These are phyloP conservation scores for Syncephalis plumigaleata DNA, from an alignment of 371 early-diverging fungal genomes.

Conservation along the genomic window DNA sequence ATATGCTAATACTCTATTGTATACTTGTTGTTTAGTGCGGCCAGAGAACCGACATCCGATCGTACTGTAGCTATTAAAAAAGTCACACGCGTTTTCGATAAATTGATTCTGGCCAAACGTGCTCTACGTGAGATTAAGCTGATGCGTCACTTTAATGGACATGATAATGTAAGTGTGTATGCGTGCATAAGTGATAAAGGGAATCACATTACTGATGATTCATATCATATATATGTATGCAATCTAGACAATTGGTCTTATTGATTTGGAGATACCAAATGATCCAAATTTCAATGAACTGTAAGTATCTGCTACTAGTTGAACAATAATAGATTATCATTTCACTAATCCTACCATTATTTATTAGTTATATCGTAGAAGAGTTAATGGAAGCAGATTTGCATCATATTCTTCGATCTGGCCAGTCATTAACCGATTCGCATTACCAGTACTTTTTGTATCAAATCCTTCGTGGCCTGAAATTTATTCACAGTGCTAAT, in stretches of 20 bases:
- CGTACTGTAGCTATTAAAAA: conserved; percentile 88
- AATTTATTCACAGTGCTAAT: conserved; percentile 97
- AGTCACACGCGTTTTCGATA: conserved; percentile 58
- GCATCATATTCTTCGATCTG: conserved; percentile 93
- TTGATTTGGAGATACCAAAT: conserved; percentile 53
- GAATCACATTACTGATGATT: too few relatives aligned
- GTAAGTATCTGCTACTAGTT: conserved; percentile 27
- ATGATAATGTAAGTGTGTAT: conserved; percentile 53
- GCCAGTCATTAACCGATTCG: conserved; percentile 89
- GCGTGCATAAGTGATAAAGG: background rate
- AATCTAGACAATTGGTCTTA: conserved; percentile 43
- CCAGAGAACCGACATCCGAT: conserved; percentile 53
- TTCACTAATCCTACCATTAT: background rate
- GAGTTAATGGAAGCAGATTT: conserved; percentile 98
- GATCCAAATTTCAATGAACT: conserved; percentile 64
- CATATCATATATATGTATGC: background rate
- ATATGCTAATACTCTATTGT: background rate
- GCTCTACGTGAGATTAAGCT: conserved; percentile 80
- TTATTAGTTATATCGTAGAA: conserved; percentile 53
- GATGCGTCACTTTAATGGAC: conserved; percentile 73
- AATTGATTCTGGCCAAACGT: conserved; percentile 69
- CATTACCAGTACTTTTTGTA: conserved; percentile 97
- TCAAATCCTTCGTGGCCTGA: conserved; percentile 91
- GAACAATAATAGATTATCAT: background rate
- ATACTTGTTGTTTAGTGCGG: conserved; percentile 29